Percentiles rank a stretch among this genome's conserved stretches.
Evolutionary conservation across 176 grass and related monocot species (phyloP).

Genomic region (Leersia perrieri): DNA sequence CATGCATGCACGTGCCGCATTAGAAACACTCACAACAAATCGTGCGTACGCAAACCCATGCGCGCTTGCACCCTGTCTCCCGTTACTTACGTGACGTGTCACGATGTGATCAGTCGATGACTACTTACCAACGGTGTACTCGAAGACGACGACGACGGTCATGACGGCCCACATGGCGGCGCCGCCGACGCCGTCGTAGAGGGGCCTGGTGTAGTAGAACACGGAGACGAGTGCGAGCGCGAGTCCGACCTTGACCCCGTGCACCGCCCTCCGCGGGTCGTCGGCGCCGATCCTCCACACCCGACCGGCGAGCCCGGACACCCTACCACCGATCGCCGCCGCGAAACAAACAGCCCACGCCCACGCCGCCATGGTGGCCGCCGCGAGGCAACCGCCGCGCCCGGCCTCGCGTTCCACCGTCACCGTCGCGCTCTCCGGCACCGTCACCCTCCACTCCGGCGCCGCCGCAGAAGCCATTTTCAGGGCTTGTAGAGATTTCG

Average conservation of each 20-base stretch:
- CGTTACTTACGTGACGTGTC: background rate
- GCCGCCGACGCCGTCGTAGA: conserved; percentile 66
- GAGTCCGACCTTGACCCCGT: conserved; percentile 62
- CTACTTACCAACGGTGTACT: conserved; percentile 68
- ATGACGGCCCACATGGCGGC: conserved; percentile 73
- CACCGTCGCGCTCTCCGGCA: conserved; percentile 51
- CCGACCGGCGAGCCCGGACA: conserved; percentile 17
- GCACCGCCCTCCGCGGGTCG: conserved; percentile 58
- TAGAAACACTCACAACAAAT: background rate
- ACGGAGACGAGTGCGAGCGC: conserved; percentile 58
- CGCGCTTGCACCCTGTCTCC: background rate
- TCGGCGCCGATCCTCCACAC: conserved; percentile 52
- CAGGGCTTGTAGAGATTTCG: background rate
- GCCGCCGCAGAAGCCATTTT: conserved; percentile 27
- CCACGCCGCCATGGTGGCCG: background rate
- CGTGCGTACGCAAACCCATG: background rate
- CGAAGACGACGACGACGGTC: conserved; percentile 68
- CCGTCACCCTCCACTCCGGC: conserved; percentile 54
- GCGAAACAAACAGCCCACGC: conserved; percentile 18
- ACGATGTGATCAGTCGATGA: background rate
- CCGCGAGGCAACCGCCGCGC: background rate
- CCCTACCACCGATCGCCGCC: background rate
- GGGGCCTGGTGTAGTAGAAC: conserved; percentile 64
- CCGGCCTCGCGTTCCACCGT: conserved; percentile 36
- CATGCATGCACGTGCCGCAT: background rate